Base-by-base conservation (phyloP, 2,329 filamentous ascomycete genomes). In the Sclerotinia nivalis region DNA sequence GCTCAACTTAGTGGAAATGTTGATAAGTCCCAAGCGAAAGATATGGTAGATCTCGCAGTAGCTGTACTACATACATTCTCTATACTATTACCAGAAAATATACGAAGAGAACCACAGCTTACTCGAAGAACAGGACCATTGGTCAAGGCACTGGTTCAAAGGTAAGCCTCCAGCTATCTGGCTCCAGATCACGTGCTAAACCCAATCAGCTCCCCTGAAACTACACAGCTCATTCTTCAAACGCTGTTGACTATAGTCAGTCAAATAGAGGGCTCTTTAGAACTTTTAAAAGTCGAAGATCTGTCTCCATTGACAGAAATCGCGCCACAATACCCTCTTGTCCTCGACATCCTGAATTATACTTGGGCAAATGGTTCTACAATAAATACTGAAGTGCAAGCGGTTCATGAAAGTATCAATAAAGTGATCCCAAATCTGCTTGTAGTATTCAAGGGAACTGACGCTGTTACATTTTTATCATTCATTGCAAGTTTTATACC, bases 31-130 rank as follows among this genome's bases (percentile, higher is more conserved):
- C 83, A 89, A 71, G 81, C 84, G 18, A 84, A 81, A 71, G 83
- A 88, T 71, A 90, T 91, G 87, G 80, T 90, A 13, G 85, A 88
- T 73, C 80, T 91, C 20, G 87, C 86, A 4, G 86, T 90, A 4
- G 85, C 86, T 43, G 85, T 92, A 18, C 77, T 91, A 8, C 86
- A 90, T 75, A 87, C 85, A 0, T 91, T 92, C 76, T 80, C 84
- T 0, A 80, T 84, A 10, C 78, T 91, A 15, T 79, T 91, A 5
- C 85, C 88, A 0, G 81, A 83, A 5, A 79, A 81, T 4, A 80
- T 80, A 7, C 80, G 80, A 55, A 79, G 80, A 25, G 79, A 85
- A 25, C 73, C 79, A 20, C 85, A 82, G 73, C 82, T 91, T 43
- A 79, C 85, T 5, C 81, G 78, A 37, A 82, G 88, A 66, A 85